A percentile compares a stretch with the other conserved stretches of the same genome.
phyloP scores from a whole-genome alignment of 2,329 filamentous ascomycete species.

The Lanzia echinophila region DNA sequence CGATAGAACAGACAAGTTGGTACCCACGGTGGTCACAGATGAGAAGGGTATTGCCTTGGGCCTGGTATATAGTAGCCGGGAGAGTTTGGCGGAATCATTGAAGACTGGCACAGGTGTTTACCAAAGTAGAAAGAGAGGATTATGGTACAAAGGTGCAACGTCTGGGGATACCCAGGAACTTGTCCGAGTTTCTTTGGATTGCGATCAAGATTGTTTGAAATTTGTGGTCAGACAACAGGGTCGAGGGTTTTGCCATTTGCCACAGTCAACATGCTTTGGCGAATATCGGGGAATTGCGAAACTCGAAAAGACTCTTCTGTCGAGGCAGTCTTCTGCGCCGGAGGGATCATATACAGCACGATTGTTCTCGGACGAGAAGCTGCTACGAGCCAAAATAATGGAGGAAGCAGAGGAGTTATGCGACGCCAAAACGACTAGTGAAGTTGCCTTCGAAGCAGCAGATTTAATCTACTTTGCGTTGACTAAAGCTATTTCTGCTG shows the following conservation, averaged over 20 bases:
- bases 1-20: conserved; percentile 75
- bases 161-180: conserved; percentile 92
- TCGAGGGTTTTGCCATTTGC: conserved; percentile 85
- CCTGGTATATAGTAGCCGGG: conserved; percentile 87
- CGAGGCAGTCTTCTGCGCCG: conserved; percentile 75
- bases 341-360: conserved; percentile 88
- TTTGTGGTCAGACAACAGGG: conserved; percentile 89
- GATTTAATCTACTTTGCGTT: conserved; percentile 95
- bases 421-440: conserved; percentile 71
- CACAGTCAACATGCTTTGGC: conserved; percentile 89
- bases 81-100: conserved; percentile 82
- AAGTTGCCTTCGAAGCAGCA: conserved; percentile 89
- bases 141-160: conserved; percentile 95
- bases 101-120: conserved; percentile 77
- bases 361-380: conserved; percentile 84
- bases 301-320: conserved; percentile 79
- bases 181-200: conserved; percentile 78
- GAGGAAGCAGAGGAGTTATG: conserved; percentile 96
- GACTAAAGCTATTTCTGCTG: conserved; percentile 78
- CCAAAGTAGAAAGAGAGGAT: conserved; percentile 86
- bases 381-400: conserved; percentile 93
- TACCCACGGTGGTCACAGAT: conserved; percentile 87
- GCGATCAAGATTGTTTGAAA: conserved; percentile 85
- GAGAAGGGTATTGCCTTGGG: conserved; percentile 79
- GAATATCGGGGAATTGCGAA: conserved; percentile 72